Base-by-base conservation (phyloP, 208 protist species). In the Leptomonas pyrrhocoris region DNA sequence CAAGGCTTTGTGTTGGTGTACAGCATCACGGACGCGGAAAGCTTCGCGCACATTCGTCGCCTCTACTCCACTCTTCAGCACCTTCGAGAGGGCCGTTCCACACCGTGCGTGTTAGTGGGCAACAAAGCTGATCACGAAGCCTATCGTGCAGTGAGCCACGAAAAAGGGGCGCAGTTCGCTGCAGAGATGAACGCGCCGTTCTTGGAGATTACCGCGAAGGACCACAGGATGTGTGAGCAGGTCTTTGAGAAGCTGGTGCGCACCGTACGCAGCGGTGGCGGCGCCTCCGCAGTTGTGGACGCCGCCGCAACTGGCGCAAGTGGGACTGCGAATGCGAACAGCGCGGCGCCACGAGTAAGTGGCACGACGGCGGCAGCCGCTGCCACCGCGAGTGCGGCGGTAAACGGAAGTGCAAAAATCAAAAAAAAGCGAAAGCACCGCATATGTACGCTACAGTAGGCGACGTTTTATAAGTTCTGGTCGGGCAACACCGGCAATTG, bases 171-270 rank as follows among this genome's bases (percentile, higher is more conserved):
- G 42, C 53, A 83, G 58, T 58, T 84, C 34, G 87, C 85, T 0
- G 38, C 68, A 8, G 60, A 85, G 46, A 61, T 73, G 31, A 64
- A 68, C 0, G 88, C 79, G 36, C 61, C 77, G 6, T 93, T 96
- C 65, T 56, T 84, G 4, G 89, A 94, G 48, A 81, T 87, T n/a
- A 86, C 83, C 6, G 89, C 92, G 9, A 94, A 89, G 43, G 83
- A 83, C 34, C 49, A 69, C 59, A 21, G 18, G 0, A 85, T 74
- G 59, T 77, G 84, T 7, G 74, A 83, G 60, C 19, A 74, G 1
- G 80, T 88, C 1, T 94, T 94, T 54, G 61, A 81, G 43, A 76
- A 46, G 0, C 70, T 93, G 1, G 68, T 90, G 4, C 69, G 82
- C 55, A 65, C 68, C 21, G 74, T 90, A n/a, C 75, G 73, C 27